phyloP scores from a whole-genome alignment of 2,329 filamentous ascomycete genomes.

The Ophiognomonia clavigignenti-juglandacearum region DNA sequence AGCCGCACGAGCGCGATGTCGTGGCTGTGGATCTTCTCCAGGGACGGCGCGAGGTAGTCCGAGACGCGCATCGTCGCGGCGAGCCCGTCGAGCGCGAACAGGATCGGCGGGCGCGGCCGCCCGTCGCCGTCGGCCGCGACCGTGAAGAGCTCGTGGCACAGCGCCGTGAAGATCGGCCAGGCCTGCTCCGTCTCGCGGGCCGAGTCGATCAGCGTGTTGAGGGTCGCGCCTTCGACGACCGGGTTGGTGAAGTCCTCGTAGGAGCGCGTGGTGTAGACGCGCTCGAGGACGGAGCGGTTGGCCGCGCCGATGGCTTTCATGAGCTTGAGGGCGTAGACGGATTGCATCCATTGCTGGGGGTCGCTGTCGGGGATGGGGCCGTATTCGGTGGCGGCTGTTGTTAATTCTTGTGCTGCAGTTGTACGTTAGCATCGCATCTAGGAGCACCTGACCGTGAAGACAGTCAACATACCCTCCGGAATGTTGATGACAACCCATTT shows the following conservation, averaged over 20 bases:
- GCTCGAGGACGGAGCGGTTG: constrained; percentile 61
- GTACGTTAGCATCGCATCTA: neutral
- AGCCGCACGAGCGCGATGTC: constrained; percentile 72
- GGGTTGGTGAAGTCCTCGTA: constrained; percentile 38
- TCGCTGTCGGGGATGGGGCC: constrained; percentile 57
- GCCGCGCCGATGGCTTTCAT: constrained; percentile 68
- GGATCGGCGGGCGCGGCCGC: constrained; percentile 49
- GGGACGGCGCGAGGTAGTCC: constrained; percentile 68
- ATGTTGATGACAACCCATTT: constrained; percentile 86
- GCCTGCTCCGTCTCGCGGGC: constrained; percentile 71
- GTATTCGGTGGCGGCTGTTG: constrained; percentile 78
- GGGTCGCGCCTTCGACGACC: constrained; percentile 56
- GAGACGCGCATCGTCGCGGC: constrained; percentile 75
- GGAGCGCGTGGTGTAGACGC: constrained; percentile 38
- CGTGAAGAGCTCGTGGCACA: constrained; percentile 70
- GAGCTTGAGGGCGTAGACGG: constrained; percentile 69
- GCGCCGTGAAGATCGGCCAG: constrained; percentile 73
- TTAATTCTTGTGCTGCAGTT: constrained; percentile 68
- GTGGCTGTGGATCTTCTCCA: constrained; percentile 76
- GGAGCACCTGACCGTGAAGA: neutral
- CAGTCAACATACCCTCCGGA: constrained; percentile 68
- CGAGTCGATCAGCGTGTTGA: constrained; percentile 65
- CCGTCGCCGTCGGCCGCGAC: constrained; percentile 29
- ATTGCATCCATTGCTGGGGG: constrained; percentile 67
- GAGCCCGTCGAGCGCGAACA: constrained; percentile 76